These are phyloP conservation scores for Rhododendron mucronatum DNA, from an alignment of 148 eudicot species.

Conservation along the genomic window DNA sequence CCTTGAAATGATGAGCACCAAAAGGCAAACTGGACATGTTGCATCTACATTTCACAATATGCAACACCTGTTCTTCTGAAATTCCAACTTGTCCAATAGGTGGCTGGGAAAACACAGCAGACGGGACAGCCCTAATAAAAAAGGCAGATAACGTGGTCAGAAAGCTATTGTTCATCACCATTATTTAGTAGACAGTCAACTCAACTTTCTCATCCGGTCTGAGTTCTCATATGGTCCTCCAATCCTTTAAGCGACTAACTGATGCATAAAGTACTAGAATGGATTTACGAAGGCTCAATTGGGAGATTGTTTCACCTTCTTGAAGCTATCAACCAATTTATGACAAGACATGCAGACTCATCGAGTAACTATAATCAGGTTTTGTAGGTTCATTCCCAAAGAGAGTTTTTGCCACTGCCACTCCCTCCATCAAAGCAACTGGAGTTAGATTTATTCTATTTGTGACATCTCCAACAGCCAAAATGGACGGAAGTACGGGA, in stretches of 20 bases:
- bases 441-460: constrained; percentile 92
- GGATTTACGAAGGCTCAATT: neutral
- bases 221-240: neutral
- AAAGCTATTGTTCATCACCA: neutral
- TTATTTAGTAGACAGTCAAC: neutral
- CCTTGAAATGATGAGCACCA: constrained; percentile 7
- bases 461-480: constrained; percentile 99
- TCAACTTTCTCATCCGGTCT: neutral
- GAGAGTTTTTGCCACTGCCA: constrained; percentile 84
- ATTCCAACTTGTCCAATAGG: constrained; percentile 94
- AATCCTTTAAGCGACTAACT: neutral
- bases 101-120: constrained; percentile 98
- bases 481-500: constrained; percentile 93
- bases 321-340: neutral
- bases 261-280: neutral
- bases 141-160: constrained; percentile 22
- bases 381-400: constrained; percentile 84
- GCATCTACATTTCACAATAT: constrained; percentile 1
- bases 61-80: constrained; percentile 81
- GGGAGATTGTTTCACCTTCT: neutral
- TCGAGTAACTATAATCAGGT: constrained; percentile 74
- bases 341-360: neutral
- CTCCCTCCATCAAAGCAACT: constrained; percentile 99
- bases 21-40: neutral
- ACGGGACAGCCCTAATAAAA: constrained; percentile 69